These are phyloP conservation scores for Lignosus rhinocerotis DNA, from an alignment of 1,284 basidiomycete species.

Conservation along the genomic window DNA sequence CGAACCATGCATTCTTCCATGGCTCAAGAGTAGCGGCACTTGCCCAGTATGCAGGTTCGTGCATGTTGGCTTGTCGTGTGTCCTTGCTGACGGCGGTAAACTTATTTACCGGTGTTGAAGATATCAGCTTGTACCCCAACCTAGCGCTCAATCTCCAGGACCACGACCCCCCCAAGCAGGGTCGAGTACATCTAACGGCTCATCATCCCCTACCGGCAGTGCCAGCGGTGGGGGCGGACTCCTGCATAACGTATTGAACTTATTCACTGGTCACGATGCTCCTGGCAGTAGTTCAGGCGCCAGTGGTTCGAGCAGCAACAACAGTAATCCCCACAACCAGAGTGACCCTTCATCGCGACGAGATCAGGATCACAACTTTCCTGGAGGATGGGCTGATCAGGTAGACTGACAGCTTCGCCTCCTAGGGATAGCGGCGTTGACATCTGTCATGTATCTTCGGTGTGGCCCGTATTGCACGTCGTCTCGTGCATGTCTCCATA, in stretches of 20 bases:
- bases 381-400: constrained; percentile 26
- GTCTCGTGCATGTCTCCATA: background rate
- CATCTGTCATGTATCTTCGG: background rate
- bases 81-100: background rate
- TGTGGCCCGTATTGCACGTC: background rate
- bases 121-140: constrained; percentile 56
- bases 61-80: background rate
- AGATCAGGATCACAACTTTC: constrained; percentile 11
- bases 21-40: constrained; percentile 81
- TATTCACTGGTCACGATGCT: constrained; percentile 9
- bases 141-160: constrained; percentile 31
- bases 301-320: background rate
- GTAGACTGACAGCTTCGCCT: constrained; percentile 13
- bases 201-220: constrained; percentile 4
- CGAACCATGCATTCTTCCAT: constrained; percentile 77
- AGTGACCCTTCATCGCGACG: background rate
- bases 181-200: constrained; percentile 2
- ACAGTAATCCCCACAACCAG: background rate
- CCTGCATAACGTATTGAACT: constrained; percentile 21
- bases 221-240: constrained; percentile 7
- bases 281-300: constrained; percentile 1
- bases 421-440: background rate
- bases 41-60: constrained; percentile 82
- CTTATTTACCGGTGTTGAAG: constrained; percentile 29
- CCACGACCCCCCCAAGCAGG: constrained; percentile 17